Base-by-base conservation (phyloP, 352 stramenopile species). In the Phytophthora pluvialis region DNA sequence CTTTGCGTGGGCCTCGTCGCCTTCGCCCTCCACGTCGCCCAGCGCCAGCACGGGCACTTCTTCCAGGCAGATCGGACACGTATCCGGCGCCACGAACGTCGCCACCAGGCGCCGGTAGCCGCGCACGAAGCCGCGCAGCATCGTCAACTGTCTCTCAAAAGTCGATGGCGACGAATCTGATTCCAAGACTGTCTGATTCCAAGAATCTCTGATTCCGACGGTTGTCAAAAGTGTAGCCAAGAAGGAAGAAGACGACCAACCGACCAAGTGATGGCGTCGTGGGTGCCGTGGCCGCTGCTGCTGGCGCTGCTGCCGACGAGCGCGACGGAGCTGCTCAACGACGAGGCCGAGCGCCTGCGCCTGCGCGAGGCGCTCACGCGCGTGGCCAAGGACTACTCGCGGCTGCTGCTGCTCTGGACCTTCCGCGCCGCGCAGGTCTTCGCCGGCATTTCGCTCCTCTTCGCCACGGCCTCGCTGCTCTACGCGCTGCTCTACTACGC, bases 401-500 rank as follows among this genome's bases (percentile, higher is more conserved):
- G 76, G 48, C 38, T 75, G 33, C 62, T 75, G 40, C 47, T 84
- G 21, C 42, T 74, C 12, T 83, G 73, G 73, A 36, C 54, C 5
- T 18, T 87, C 28, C 81, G 80, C 8, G 58, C 71, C n/a, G 39
- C 64, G 46, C 64, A 88, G 59, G 65, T 83, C 16, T 60, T 70
- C 28, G 47, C 64, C 2, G 81, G 35, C 13, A 42, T 88, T 16
- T 71, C 71, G 4, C 39, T 81, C 25, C 72, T 95, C 21, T 73
- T 95, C 32, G 65, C 48, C 13, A 77, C 71, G 13, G 86, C 86
- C 25, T 81, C 84, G 3, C 28, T 90, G 46, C 64, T 95, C 42
- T 95, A 95, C 55, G 72, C 59, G 5, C 28, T 85, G 50, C 57
- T 95, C 9, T 95, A 95, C 78, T 89, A 87, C 60, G 44, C 91